A percentile compares a stretch with the other conserved stretches of the same genome.
Conservation (phyloP, 208 protist genomes). For the Trypanosoma melophagium region DNA sequence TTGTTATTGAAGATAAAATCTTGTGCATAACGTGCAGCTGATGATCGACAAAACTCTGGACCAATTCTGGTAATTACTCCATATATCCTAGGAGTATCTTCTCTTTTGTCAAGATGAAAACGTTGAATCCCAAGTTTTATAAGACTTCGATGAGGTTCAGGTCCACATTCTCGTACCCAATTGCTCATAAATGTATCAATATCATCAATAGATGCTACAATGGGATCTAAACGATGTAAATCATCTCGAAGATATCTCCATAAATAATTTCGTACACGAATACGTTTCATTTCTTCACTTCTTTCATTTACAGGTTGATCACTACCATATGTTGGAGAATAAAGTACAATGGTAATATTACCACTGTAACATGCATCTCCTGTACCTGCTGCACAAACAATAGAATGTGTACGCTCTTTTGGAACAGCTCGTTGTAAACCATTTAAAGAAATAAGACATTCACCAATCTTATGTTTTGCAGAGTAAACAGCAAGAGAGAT, state of each 20-base stretch:
- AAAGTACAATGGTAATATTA: conserved; percentile 43
- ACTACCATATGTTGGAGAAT: conserved; percentile 50
- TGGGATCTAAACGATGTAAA: conserved; percentile 73
- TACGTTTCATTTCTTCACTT: conserved; percentile 43
- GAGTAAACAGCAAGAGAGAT: conserved; percentile 56
- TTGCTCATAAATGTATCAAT: conserved; percentile 52
- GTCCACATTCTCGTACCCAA: conserved; percentile 59
- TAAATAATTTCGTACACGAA: conserved; percentile 69
- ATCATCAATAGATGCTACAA: conserved; percentile 56
- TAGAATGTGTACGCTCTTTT: conserved; percentile 55
- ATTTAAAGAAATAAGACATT: conserved; percentile 57
- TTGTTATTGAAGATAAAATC: conserved; percentile 40
- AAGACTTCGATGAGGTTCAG: conserved; percentile 43
- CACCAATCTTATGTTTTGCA: conserved; percentile 53
- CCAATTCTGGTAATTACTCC: conserved; percentile 44
- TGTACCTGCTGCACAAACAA: conserved; percentile 71
- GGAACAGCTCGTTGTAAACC: conserved; percentile 45
- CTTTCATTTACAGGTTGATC: conserved; percentile 30
- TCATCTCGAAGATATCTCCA: conserved; percentile 81
- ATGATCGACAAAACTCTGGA: conserved; percentile 41
- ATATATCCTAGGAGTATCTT: conserved; percentile 1
- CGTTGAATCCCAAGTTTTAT: conserved; percentile 38
- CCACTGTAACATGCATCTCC: conserved; percentile 64
- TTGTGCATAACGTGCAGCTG: conserved; percentile 29
- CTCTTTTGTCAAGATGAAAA: conserved; percentile 6